Evolutionary conservation across 2,329 filamentous ascomycete genomes (phyloP).

Genomic region (Cordyceps tenuipes): DNA sequence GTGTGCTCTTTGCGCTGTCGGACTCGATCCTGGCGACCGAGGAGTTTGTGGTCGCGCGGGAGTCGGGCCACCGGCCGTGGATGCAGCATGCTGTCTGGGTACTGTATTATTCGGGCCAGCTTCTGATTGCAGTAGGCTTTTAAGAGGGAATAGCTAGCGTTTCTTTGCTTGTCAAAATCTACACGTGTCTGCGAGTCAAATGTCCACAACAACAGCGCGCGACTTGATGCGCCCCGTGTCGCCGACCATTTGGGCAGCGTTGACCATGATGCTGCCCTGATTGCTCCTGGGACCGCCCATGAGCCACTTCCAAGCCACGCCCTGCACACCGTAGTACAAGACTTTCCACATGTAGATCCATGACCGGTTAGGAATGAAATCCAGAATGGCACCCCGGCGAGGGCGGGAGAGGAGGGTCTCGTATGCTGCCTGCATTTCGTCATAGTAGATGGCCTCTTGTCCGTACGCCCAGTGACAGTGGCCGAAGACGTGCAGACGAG

Average conservation of each 20-base stretch:
- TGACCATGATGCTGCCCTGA: conserved; percentile 45
- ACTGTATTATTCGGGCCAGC: conserved; percentile 28
- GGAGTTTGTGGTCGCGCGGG: conserved; percentile 22
- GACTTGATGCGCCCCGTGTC: conserved; percentile 41
- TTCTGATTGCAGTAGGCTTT: conserved; percentile 20
- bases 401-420: conserved; percentile 51
- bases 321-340: conserved; percentile 36
- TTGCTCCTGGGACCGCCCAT: conserved; percentile 45
- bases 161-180: not conserved
- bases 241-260: conserved; percentile 48
- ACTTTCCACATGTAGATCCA: conserved; percentile 41
- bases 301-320: conserved; percentile 47
- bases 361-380: conserved; percentile 35
- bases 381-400: conserved; percentile 33
- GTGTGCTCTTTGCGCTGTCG: conserved; percentile 25
- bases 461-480: conserved; percentile 76
- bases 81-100: conserved; percentile 29
- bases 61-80: conserved; percentile 19
- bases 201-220: conserved; percentile 28
- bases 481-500: conserved; percentile 72
- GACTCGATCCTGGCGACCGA: conserved; percentile 26
- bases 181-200: conserved; percentile 14
- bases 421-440: conserved; percentile 62
- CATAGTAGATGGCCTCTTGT: conserved; percentile 62
- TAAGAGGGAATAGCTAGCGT: not conserved